Evolutionary conservation across 2,329 filamentous ascomycete species (phyloP).

Genomic region (Chaetomiaceae sp.): DNA sequence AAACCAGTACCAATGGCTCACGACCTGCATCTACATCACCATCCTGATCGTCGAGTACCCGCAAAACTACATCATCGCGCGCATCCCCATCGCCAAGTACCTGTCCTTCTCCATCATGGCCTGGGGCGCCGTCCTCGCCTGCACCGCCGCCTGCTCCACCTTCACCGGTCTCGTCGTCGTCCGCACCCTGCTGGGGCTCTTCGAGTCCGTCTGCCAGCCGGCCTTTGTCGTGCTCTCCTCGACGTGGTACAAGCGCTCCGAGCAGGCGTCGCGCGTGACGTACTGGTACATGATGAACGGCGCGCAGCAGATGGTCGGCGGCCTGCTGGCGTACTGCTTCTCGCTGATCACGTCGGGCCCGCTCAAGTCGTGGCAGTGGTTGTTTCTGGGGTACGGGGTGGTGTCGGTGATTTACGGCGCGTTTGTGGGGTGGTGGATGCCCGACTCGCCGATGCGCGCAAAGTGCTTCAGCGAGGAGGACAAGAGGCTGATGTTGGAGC

Average conservation of each 20-base stretch:
- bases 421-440: slow-evolving; percentile 61
- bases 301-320: slow-evolving; percentile 66
- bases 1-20: slow-evolving; percentile 68
- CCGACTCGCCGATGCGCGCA: slow-evolving; percentile 67
- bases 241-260: slow-evolving; percentile 68
- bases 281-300: slow-evolving; percentile 78
- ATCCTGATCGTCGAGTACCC: slow-evolving; percentile 69
- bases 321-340: slow-evolving; percentile 63
- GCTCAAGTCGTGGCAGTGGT: slow-evolving; percentile 62
- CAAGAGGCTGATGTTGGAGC: slow-evolving; percentile 59
- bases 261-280: slow-evolving; percentile 62
- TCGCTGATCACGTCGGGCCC: slow-evolving; percentile 48
- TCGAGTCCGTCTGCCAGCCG: slow-evolving; percentile 67
- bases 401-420: slow-evolving; percentile 60
- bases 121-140: slow-evolving; percentile 59
- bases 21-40: slow-evolving; percentile 69
- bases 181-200: slow-evolving; percentile 64
- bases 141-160: slow-evolving; percentile 56
- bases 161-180: slow-evolving; percentile 57
- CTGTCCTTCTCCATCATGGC: slow-evolving; percentile 58
- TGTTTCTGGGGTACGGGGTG: slow-evolving; percentile 63
- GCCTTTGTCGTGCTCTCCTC: slow-evolving; percentile 62
- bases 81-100: slow-evolving; percentile 65
- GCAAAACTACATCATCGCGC: slow-evolving; percentile 50
- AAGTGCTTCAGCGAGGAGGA: slow-evolving; percentile 64